These are phyloP conservation scores for Sonneratia caseolaris DNA, from an alignment of 345 rosid species.

Conservation along the genomic window DNA sequence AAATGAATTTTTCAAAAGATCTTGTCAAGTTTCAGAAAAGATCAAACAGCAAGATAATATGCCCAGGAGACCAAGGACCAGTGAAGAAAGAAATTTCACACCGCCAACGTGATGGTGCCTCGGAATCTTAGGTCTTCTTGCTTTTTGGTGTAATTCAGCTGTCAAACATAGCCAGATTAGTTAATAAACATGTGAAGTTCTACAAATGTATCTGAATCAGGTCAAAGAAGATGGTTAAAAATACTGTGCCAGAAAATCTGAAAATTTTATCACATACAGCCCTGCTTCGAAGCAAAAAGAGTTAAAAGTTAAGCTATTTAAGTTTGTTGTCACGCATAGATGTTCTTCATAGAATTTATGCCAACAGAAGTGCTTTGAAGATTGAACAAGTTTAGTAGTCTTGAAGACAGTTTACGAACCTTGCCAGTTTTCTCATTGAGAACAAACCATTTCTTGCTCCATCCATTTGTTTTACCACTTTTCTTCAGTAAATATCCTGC, in stretches of 20 bases:
- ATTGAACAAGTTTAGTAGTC: neutral
- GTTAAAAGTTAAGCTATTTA: neutral
- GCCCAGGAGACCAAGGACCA: neutral
- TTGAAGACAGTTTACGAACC: constrained; percentile 31
- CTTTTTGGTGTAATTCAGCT: constrained; percentile 91
- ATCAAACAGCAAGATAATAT: neutral
- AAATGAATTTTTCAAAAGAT: neutral
- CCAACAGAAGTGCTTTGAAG: neutral
- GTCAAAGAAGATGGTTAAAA: neutral
- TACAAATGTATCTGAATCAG: neutral
- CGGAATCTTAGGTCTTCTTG: constrained; percentile 90
- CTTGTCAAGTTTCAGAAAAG: neutral
- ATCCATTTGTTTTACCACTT: constrained; percentile 82
- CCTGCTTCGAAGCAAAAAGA: neutral
- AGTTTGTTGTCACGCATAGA: neutral
- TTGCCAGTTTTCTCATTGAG: constrained; percentile 87
- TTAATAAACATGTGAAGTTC: neutral
- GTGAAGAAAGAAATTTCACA: constrained; percentile 11
- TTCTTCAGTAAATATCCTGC: constrained; percentile 78
- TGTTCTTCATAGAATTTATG: neutral
- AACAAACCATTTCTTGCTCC: constrained; percentile 96
- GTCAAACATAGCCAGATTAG: constrained; percentile 5
- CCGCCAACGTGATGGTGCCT: constrained; percentile 85
- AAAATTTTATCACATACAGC: neutral
- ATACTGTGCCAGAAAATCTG: neutral